These are phyloP conservation scores for Scheffersomyces lignicola DNA, from an alignment of 1,139 yeast species.

Conservation along the genomic window DNA sequence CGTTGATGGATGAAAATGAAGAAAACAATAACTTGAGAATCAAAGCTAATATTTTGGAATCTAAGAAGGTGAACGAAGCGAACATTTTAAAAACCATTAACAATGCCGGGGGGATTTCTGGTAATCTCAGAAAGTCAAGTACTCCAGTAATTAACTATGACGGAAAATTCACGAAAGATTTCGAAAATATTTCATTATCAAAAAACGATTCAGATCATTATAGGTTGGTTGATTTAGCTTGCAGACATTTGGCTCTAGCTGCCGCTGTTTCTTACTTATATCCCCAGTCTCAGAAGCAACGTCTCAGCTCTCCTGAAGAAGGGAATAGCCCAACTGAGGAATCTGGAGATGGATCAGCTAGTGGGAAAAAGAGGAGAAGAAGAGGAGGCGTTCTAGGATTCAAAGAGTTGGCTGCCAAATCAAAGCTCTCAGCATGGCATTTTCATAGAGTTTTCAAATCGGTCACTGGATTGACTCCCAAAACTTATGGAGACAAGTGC, in stretches of 20 bases:
- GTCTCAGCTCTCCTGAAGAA: constrained; percentile 21
- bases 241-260: constrained; percentile 81
- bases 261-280: constrained; percentile 59
- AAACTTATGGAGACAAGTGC: constrained; percentile 86
- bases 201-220: constrained; percentile 69
- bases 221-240: constrained; percentile 73
- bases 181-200: constrained; percentile 32
- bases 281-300: constrained; percentile 16
- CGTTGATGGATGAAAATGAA: constrained; percentile 48
- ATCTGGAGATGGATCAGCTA: constrained; percentile 6
- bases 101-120: constrained; percentile 13
- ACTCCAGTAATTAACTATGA: constrained; percentile 29
- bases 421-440: constrained; percentile 90
- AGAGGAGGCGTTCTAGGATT: constrained; percentile 89
- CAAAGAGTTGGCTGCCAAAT: constrained; percentile 83
- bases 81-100: constrained; percentile 25
- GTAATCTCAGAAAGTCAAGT: constrained; percentile 17
- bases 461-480: constrained; percentile 83
- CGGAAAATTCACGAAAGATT: constrained; percentile 26
- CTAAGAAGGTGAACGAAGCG: constrained; percentile 28
- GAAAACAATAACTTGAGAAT: constrained; percentile 39
- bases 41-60: constrained; percentile 39
- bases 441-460: constrained; percentile 86
- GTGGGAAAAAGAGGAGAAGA: constrained; percentile 46
- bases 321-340: constrained; percentile 4